Evolutionary conservation across 108 stramenopile genomes (phyloP).

Genomic region (Mayamaea pseudoterrestris): DNA sequence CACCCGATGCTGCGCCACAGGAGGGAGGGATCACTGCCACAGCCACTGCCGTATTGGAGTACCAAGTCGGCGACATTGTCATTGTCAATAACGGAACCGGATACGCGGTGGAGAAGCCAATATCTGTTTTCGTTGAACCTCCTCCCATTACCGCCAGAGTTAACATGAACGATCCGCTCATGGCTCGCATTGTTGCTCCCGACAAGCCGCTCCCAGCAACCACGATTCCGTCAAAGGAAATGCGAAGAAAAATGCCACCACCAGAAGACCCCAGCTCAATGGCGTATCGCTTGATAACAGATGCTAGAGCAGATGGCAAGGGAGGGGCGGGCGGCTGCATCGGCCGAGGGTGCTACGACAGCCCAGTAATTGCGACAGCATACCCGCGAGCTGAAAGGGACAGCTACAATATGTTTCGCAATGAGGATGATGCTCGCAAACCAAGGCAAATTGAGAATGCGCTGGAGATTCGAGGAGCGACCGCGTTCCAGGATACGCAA

Average conservation of each 20-base stretch:
- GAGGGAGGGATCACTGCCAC: slow-evolving; percentile 43
- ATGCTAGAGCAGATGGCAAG: slow-evolving; percentile 18
- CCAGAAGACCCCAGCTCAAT: slow-evolving; percentile 11
- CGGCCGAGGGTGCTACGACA: slow-evolving; percentile 41
- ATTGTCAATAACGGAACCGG: slow-evolving; percentile 57
- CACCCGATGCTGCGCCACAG: slow-evolving; percentile 26
- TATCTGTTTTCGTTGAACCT: slow-evolving; percentile 48
- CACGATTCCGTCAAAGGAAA: slow-evolving; percentile 8
- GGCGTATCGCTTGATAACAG: slow-evolving; percentile 3
- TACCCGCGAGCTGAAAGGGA: slow-evolving; percentile 23
- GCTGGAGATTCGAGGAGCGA: too few relatives aligned
- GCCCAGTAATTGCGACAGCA: slow-evolving; percentile 22
- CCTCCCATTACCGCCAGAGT: slow-evolving; percentile 44
- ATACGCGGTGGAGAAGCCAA: slow-evolving; percentile 67
- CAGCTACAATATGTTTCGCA: slow-evolving; percentile 24
- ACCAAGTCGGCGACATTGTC: slow-evolving; percentile 48
- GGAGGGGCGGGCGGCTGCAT: slow-evolving; percentile 29
- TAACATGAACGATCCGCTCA: slow-evolving; percentile 48
- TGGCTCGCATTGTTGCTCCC: slow-evolving; percentile 16
- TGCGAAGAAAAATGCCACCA: slow-evolving; percentile 14
- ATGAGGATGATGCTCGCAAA: slow-evolving; percentile 16
- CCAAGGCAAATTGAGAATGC: background rate
- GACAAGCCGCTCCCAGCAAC: slow-evolving; percentile 18
- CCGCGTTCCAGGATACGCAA: too few relatives aligned
- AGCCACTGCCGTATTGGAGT: slow-evolving; percentile 56